Evolutionary conservation across 805 yeast species (phyloP).

Genomic region (Lipomyces chichibuensis): DNA sequence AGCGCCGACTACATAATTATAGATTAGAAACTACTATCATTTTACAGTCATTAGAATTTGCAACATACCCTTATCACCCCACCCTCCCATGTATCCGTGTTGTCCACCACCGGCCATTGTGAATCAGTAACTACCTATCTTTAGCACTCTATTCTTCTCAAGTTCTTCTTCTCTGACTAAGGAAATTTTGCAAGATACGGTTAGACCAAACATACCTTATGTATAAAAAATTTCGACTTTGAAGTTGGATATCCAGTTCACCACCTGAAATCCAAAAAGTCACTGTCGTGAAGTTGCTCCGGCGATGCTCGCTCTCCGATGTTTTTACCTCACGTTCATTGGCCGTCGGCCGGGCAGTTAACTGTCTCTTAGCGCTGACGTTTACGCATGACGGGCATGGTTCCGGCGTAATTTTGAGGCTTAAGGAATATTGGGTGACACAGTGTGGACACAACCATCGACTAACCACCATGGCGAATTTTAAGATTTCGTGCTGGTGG

Average conservation of each 20-base stretch:
- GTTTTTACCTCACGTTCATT: not conserved
- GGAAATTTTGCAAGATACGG: not conserved
- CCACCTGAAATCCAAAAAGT: not conserved
- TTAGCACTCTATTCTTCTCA: not conserved
- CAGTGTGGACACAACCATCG: not conserved
- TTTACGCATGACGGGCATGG: not conserved
- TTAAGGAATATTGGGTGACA: not conserved
- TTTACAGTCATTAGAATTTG: not conserved
- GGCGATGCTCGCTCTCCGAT: not conserved
- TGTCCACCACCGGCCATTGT: slow-evolving; percentile 36
- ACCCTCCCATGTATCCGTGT: slow-evolving; percentile 84
- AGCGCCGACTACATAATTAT: slow-evolving; percentile 55
- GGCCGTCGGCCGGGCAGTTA: not conserved
- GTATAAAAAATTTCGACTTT: not conserved
- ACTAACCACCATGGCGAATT: not conserved
- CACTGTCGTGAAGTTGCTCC: not conserved
- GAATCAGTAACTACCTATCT: not conserved
- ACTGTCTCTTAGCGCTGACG: not conserved
- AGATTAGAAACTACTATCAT: slow-evolving; percentile 8
- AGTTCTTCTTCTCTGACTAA: not conserved
- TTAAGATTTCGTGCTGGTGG: no score
- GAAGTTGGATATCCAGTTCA: not conserved
- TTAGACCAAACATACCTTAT: not conserved
- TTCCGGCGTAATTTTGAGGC: not conserved
- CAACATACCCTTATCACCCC: slow-evolving; percentile 83